Evolutionary conservation across 441 rosid species (phyloP).

Genomic region (Hypseocharis bilobata): DNA sequence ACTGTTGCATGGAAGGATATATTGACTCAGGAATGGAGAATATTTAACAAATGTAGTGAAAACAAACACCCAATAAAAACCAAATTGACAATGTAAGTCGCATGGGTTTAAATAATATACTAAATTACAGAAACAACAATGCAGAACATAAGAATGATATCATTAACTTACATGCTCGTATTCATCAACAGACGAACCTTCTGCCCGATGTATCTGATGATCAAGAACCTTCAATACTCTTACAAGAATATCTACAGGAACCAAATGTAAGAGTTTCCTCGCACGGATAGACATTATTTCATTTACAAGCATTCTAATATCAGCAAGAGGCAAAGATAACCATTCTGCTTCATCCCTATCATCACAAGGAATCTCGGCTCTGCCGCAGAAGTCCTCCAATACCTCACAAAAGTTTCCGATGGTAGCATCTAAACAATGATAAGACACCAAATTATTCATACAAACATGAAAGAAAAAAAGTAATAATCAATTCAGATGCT

Average conservation of each 20-base stretch:
- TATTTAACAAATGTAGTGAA: no score
- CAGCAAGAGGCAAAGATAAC: conserved; percentile 56
- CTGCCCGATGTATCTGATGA: conserved; percentile 96
- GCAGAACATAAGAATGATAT: conserved; percentile 3
- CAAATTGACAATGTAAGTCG: background rate
- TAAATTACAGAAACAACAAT: background rate
- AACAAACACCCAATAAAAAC: no score
- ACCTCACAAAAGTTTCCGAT: conserved; percentile 59
- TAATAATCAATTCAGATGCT: conserved; percentile 7
- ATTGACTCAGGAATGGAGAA: no score
- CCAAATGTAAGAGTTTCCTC: conserved; percentile 76
- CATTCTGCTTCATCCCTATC: conserved; percentile 85
- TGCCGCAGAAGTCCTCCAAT: conserved; percentile 72
- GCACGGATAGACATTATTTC: conserved; percentile 67
- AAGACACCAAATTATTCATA: conserved; percentile 19
- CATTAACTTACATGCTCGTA: conserved; percentile 59
- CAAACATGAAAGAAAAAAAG: conserved; percentile 17
- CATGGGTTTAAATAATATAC: background rate
- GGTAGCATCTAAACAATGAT: conserved; percentile 44
- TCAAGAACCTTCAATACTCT: conserved; percentile 67
- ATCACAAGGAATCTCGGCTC: conserved; percentile 70
- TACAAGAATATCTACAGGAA: conserved; percentile 69
- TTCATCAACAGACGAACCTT: conserved; percentile 69
- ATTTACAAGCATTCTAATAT: conserved; percentile 65
- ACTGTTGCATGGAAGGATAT: no score